These are phyloP conservation scores for Aspergillus avenaceus DNA, from an alignment of 495 filamentous ascomycete species.

Conservation along the genomic window DNA sequence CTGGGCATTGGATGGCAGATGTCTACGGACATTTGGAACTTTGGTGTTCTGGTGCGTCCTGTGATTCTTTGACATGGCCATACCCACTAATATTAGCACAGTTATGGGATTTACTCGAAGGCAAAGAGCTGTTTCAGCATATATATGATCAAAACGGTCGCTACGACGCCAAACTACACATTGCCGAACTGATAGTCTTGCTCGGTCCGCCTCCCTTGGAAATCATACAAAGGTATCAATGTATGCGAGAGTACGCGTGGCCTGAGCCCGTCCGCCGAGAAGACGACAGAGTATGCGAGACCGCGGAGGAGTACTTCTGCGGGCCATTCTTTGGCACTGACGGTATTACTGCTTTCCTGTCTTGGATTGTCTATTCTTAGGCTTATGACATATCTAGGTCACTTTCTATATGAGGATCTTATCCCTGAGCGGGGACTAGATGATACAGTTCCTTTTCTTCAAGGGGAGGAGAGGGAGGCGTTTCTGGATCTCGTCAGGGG, in stretches of 20 bases:
- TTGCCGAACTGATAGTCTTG: conserved; percentile 44
- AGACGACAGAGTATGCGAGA: conserved; percentile 32
- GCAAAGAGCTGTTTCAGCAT: conserved; percentile 41
- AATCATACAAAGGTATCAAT: conserved; percentile 39
- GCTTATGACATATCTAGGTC: conserved; percentile 31
- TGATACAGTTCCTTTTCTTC: conserved; percentile 27
- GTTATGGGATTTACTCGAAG: conserved; percentile 51
- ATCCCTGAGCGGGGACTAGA: conserved; percentile 30
- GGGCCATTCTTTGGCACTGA: conserved; percentile 37
- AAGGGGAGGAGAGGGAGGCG: conserved; percentile 34
- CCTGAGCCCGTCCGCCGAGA: conserved; percentile 29
- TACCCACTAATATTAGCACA: conserved; percentile 26
- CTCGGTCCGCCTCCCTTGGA: conserved; percentile 42
- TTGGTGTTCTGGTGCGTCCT: conserved; percentile 44
- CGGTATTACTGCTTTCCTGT: conserved; percentile 25
- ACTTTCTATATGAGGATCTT: conserved; percentile 31
- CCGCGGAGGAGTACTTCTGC: conserved; percentile 31
- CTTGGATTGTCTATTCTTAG: conserved; percentile 19
- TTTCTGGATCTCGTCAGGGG: conserved; percentile 38
- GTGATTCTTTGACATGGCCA: conserved; percentile 16
- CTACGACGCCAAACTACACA: conserved; percentile 36
- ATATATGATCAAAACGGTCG: conserved; percentile 24
- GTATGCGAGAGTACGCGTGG: conserved; percentile 32
- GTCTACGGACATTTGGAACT: conserved; percentile 43
- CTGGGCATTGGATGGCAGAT: conserved; percentile 40